A percentile compares a stretch with the other conserved stretches of the same genome.
These are phyloP conservation scores for Pelargonium citronellum DNA, from an alignment of 441 rosid species.

Conservation along the genomic window DNA sequence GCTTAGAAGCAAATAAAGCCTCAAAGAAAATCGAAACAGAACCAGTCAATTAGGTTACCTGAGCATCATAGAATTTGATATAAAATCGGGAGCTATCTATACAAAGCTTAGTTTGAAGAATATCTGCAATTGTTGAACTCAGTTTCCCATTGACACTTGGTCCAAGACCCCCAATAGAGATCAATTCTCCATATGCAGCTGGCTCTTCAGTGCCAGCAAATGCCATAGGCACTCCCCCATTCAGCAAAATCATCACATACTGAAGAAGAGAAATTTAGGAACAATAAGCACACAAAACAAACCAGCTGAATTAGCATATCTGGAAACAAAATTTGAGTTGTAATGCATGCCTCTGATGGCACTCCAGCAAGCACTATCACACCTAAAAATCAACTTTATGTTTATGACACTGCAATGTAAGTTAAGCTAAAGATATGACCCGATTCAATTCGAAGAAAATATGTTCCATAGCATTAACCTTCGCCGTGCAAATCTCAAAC, in stretches of 20 bases:
- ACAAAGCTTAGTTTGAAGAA: conserved; percentile 77
- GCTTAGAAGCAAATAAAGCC: background rate
- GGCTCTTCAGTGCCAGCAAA: conserved; percentile 83
- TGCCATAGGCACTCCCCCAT: conserved; percentile 75
- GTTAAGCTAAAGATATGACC: background rate
- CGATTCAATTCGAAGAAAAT: background rate
- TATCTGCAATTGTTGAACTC: conserved; percentile 69
- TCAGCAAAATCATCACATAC: conserved; percentile 84
- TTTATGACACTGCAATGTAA: background rate
- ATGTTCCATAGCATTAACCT: no score
- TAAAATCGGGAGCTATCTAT: conserved; percentile 79
- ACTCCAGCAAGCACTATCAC: background rate
- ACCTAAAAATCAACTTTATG: background rate
- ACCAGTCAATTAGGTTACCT: conserved; percentile 32
- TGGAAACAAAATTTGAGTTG: background rate
- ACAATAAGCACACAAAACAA: background rate
- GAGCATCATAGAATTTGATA: conserved; percentile 76
- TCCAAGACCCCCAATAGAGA: conserved; percentile 76
- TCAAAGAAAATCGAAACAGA: background rate
- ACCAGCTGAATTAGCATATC: background rate
- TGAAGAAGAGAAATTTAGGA: conserved; percentile 21
- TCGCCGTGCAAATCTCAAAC: no score
- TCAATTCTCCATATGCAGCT: conserved; percentile 81
- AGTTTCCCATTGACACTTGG: conserved; percentile 63
- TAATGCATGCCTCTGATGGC: background rate